phyloP scores from a whole-genome alignment of 163 green algal species.

The Scenedesmus sp. region DNA sequence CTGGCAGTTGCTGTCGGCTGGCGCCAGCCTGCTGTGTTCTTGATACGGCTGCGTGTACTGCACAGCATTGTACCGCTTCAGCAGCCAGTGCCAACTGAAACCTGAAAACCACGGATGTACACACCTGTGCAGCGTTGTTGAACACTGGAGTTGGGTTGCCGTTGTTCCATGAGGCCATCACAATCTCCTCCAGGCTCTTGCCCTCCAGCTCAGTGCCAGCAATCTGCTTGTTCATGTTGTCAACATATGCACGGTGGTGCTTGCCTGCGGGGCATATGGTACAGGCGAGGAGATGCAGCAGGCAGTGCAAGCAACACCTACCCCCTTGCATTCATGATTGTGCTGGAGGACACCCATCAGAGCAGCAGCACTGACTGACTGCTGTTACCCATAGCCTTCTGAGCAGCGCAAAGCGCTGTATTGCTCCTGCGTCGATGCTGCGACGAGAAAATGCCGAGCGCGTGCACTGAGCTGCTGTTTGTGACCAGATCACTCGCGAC shows the following conservation, averaged over 20 bases:
- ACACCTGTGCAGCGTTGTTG: constrained; percentile 96
- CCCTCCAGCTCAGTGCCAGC: constrained; percentile 87
- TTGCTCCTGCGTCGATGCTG: neutral
- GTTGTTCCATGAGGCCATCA: constrained; percentile 91
- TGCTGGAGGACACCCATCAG: neutral
- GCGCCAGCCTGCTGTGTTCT: too few relatives aligned
- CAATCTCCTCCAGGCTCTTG: constrained; percentile 91
- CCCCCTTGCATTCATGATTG: neutral
- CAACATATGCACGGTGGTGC: constrained; percentile 56
- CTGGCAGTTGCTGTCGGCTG: too few relatives aligned
- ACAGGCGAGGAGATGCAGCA: neutral
- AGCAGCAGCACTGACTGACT: neutral
- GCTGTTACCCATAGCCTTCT: neutral
- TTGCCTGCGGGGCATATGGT: constrained; percentile 26
- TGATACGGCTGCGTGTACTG: too few relatives aligned
- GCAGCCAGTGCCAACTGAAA: too few relatives aligned
- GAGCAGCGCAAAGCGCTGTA: neutral
- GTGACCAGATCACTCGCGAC: neutral
- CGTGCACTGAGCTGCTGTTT: neutral
- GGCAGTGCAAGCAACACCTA: neutral
- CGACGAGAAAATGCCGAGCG: neutral
- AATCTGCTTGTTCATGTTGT: constrained; percentile 98
- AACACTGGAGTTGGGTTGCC: constrained; percentile 91
- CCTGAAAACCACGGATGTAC: too few relatives aligned
- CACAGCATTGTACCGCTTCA: too few relatives aligned